A percentile compares a stretch with the other conserved stretches of the same genome.
Evolutionary conservation across 2,329 filamentous ascomycete genomes (phyloP).

Genomic region (Sphaerulina vaccinii): DNA sequence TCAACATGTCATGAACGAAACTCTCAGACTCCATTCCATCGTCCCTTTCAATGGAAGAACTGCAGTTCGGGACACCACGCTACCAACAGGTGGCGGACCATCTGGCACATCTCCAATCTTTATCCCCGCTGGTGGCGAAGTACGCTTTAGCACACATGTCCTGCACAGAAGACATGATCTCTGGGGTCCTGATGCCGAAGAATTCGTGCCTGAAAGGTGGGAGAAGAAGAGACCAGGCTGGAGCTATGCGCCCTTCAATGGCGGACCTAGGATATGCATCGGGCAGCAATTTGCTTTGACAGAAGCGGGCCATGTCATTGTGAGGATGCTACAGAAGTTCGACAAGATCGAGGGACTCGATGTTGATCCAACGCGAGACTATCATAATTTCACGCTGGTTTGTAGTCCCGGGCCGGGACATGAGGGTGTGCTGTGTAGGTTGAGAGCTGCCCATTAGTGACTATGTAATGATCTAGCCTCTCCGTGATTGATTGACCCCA

Average conservation of each 20-base stretch:
- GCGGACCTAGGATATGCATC: constrained; percentile 46
- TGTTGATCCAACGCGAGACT: constrained; percentile 5
- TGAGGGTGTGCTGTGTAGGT: constrained; percentile 7
- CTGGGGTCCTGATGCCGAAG: constrained; percentile 36
- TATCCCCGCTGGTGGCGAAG: constrained; percentile 47
- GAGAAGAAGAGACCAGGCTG: constrained; percentile 29
- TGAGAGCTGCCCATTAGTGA: not conserved
- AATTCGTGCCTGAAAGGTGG: constrained; percentile 37
- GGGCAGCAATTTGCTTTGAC: constrained; percentile 50
- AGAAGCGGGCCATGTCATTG: constrained; percentile 47
- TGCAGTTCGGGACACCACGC: constrained; percentile 68
- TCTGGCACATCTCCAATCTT: constrained; percentile 56
- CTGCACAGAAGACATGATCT: constrained; percentile 35
- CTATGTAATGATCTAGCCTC: not conserved
- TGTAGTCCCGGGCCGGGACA: constrained; percentile 11
- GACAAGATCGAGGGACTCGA: constrained; percentile 28
- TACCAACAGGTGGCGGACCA: constrained; percentile 61
- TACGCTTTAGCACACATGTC: constrained; percentile 57
- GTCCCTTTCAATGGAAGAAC: constrained; percentile 62
- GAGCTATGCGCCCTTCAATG: constrained; percentile 30
- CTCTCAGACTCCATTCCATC: constrained; percentile 10
- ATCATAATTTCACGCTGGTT: constrained; percentile 10
- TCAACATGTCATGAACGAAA: constrained; percentile 14
- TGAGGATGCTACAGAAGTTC: constrained; percentile 45
- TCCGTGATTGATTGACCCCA: not conserved